A percentile compares a stretch with the other conserved stretches of the same genome.
Conservation (phyloP, 495 filamentous ascomycete genomes). For the Neurospora sublineolata region DNA sequence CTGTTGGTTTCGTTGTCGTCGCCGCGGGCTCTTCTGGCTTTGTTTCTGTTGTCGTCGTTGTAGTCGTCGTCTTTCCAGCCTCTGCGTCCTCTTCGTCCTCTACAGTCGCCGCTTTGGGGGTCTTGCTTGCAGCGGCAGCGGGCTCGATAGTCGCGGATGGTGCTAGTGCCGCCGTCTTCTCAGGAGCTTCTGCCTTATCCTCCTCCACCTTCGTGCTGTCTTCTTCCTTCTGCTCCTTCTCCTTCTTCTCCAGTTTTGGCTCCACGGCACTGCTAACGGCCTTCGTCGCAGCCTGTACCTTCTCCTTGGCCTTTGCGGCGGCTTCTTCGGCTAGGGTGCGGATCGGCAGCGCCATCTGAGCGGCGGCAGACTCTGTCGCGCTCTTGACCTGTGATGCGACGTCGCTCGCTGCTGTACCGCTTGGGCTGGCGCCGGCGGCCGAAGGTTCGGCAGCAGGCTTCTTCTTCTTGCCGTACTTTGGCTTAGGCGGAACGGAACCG, state of each 20-base stretch:
- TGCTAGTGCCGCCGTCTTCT: not conserved
- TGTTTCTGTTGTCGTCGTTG: not conserved
- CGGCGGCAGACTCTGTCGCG: constrained; percentile 9
- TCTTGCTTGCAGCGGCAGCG: not conserved
- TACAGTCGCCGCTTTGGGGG: not conserved
- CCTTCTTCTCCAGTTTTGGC: constrained; percentile 17
- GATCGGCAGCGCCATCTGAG: constrained; percentile 38
- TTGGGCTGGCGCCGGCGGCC: constrained; percentile 22
- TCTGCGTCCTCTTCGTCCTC: not conserved
- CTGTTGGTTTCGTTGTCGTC: not conserved
- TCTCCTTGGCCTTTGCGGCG: constrained; percentile 49
- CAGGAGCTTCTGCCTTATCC: not conserved
- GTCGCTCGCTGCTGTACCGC: constrained; percentile 13
- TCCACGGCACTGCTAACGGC: constrained; percentile 20
- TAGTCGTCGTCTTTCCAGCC: not conserved
- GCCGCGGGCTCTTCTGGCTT: not conserved
- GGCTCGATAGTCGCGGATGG: not conserved
- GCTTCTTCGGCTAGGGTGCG: constrained; percentile 59
- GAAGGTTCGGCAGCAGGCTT: constrained; percentile 14
- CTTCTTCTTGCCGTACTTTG: constrained; percentile 15
- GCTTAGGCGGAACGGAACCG: constrained; percentile 22
- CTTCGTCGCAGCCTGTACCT: constrained; percentile 31
- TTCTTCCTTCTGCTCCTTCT: constrained; percentile 3
- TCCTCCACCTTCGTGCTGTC: not conserved
- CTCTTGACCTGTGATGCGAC: constrained; percentile 8